These are phyloP conservation scores for Lanmaoa rubissima DNA, from an alignment of 768 basidiomycete species.

Conservation along the genomic window DNA sequence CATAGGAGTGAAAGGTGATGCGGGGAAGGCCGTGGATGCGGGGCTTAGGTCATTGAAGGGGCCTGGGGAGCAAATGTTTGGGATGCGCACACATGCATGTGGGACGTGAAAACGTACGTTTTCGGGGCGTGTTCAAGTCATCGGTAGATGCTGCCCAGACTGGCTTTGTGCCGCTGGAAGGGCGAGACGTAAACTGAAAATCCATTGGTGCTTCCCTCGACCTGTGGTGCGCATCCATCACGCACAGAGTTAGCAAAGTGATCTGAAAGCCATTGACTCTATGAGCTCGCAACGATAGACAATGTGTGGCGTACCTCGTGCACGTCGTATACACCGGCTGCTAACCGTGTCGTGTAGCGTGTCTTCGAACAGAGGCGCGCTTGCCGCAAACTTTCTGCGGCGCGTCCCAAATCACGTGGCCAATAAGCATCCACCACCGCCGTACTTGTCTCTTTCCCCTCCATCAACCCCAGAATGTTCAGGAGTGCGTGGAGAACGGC, in stretches of 20 bases:
- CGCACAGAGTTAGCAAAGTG: neutral
- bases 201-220: constrained; percentile 88
- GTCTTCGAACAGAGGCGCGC: constrained; percentile 13
- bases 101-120: constrained; percentile 56
- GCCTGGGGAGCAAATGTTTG: constrained; percentile 38
- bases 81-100: constrained; percentile 10
- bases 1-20: constrained; percentile 41
- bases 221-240: constrained; percentile 36
- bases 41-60: constrained; percentile 44
- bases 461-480: constrained; percentile 25
- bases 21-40: constrained; percentile 34
- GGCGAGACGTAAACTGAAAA: constrained; percentile 78
- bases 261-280: neutral
- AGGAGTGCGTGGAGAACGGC: constrained; percentile 26
- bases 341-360: constrained; percentile 3
- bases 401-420: constrained; percentile 27
- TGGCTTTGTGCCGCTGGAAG: constrained; percentile 48
- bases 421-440: constrained; percentile 4
- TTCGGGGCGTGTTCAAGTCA: constrained; percentile 55
- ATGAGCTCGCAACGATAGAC: neutral
- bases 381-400: constrained; percentile 11
- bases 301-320: constrained; percentile 12
- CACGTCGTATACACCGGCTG: constrained; percentile 5
- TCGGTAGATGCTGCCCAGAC: constrained; percentile 52
- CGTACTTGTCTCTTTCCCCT: neutral